phyloP scores from a whole-genome alignment of 352 stramenopile genomes.

The Phytophthora pisi region DNA sequence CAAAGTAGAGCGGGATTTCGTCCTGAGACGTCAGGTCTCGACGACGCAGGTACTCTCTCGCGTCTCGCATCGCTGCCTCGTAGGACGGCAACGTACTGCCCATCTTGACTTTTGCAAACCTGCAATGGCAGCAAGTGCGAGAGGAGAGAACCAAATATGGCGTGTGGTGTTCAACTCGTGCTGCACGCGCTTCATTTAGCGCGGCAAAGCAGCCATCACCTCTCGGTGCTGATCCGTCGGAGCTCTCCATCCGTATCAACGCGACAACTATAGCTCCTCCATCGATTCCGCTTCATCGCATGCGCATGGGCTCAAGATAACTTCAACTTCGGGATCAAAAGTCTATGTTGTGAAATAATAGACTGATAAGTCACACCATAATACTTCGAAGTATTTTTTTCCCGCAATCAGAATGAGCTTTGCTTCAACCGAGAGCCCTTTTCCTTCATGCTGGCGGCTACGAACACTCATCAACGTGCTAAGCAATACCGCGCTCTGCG shows the following conservation, averaged over 20 bases:
- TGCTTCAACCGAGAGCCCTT: no score
- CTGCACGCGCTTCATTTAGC: slow-evolving; percentile 27
- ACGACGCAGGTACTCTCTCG: slow-evolving; percentile 37
- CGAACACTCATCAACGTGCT: no score
- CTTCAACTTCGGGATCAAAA: background rate
- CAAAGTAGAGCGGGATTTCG: slow-evolving; percentile 60
- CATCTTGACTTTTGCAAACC: slow-evolving; percentile 18
- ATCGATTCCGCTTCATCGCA: slow-evolving; percentile 14
- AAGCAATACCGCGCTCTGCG: no score
- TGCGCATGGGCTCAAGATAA: slow-evolving; percentile 22
- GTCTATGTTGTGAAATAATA: no score
- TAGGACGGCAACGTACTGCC: slow-evolving; percentile 37
- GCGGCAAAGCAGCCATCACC: slow-evolving; percentile 13
- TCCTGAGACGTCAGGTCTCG: slow-evolving; percentile 56
- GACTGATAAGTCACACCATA: no score
- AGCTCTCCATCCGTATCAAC: slow-evolving; percentile 6
- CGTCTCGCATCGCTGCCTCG: slow-evolving; percentile 43
- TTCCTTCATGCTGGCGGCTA: no score
- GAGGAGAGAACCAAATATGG: slow-evolving; percentile 33
- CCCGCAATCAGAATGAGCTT: no score
- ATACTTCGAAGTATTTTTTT: no score
- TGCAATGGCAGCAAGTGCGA: background rate
- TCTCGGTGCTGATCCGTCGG: background rate
- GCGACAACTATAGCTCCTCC: slow-evolving; percentile 2
- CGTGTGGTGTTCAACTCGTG: background rate